Conservation (phyloP, 2,329 filamentous ascomycete species). For the Stemphylium vesicarium region DNA sequence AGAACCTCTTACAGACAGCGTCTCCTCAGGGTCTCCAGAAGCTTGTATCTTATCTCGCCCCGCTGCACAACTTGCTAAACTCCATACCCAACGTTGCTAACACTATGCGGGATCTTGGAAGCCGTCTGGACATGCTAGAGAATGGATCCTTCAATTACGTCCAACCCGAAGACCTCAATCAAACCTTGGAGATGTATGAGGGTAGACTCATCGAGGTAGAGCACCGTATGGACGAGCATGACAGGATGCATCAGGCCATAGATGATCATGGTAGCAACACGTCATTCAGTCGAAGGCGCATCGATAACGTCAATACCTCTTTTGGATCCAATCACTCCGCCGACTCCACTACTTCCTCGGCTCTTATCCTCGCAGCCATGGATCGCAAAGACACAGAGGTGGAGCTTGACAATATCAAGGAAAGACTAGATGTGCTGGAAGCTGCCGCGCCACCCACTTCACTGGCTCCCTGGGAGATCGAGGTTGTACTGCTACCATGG, state of each 20-base stretch:
- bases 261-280: conserved; percentile 38
- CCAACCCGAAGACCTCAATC: conserved; percentile 72
- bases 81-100: conserved; percentile 51
- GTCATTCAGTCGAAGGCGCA: conserved; percentile 35
- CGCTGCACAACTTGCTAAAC: conserved; percentile 46
- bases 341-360: conserved; percentile 48
- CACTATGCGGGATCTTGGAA: conserved; percentile 66
- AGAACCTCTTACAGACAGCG: conserved; percentile 37
- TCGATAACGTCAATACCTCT: conserved; percentile 45
- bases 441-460: conserved; percentile 65
- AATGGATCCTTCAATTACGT: conserved; percentile 71
- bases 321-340: conserved; percentile 50
- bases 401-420: conserved; percentile 57
- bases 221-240: conserved; percentile 54
- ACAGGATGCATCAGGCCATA: conserved; percentile 42
- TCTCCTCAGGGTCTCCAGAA: conserved; percentile 44
- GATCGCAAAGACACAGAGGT: conserved; percentile 50
- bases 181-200: conserved; percentile 71
- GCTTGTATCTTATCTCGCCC: conserved; percentile 44
- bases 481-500: conserved; percentile 79
- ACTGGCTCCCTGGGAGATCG: conserved; percentile 72
- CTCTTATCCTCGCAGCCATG: conserved; percentile 44
- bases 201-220: conserved; percentile 73
- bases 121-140: conserved; percentile 72
- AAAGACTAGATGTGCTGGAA: conserved; percentile 62